Conservation (phyloP, 73 alveolate species). For the Effrenium voratum region DNA sequence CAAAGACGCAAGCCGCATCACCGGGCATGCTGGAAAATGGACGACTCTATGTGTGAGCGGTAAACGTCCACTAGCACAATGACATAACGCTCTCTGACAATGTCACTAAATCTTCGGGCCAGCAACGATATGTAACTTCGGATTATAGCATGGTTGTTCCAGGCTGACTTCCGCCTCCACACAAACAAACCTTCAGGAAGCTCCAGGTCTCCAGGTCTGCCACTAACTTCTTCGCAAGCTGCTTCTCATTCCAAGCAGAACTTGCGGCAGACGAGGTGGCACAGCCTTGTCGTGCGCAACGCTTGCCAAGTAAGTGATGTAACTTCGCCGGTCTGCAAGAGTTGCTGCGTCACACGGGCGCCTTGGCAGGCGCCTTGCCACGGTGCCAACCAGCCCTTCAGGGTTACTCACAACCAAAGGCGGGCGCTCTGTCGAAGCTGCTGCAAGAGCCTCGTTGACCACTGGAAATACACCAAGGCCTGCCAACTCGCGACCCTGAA, state of each 20-base stretch:
- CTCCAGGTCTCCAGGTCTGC: background rate
- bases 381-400: background rate
- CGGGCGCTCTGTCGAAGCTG: background rate
- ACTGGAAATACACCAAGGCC: background rate
- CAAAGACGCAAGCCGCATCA: background rate
- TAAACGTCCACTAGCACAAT: background rate
- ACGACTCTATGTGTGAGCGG: background rate
- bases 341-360: background rate
- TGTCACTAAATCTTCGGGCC: background rate
- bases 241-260: slow-evolving; percentile 19
- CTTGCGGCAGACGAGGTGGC: slow-evolving; percentile 1
- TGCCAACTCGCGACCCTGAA: background rate
- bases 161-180: background rate
- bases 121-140: background rate
- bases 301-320: background rate
- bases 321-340: background rate
- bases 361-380: background rate
- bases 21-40: background rate
- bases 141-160: background rate
- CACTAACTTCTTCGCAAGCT: background rate
- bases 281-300: background rate
- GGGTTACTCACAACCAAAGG: background rate
- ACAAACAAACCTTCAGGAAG: background rate
- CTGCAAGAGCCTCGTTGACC: background rate
- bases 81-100: background rate